Percentiles rank a stretch among this genome's conserved stretches.
Conservation (phyloP, 169 alveolate genomes). For the Plasmodium vivax region DNA sequence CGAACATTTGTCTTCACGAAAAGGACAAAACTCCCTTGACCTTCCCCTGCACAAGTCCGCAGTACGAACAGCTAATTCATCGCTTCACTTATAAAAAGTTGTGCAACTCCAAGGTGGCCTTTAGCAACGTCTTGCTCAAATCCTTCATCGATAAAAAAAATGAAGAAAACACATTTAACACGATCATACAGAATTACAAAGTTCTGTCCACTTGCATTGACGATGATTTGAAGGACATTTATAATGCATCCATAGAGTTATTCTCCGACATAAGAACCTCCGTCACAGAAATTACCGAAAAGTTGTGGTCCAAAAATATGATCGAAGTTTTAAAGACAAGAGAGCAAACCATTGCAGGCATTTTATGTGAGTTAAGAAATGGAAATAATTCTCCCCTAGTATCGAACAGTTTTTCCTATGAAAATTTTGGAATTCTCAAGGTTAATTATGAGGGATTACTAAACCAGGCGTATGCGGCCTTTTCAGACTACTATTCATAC, state of each 20-base stretch:
- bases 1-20: conserved; percentile 52
- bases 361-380: conserved; percentile 68
- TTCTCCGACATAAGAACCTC: conserved; percentile 35
- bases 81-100: conserved; percentile 47
- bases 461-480: conserved; percentile 45
- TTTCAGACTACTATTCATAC: conserved; percentile 53
- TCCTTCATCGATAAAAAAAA: conserved; percentile 50
- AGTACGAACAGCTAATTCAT: conserved; percentile 52
- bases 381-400: conserved; percentile 28
- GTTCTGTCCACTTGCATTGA: conserved; percentile 39
- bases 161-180: conserved; percentile 37
- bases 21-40: conserved; percentile 40
- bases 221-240: conserved; percentile 42
- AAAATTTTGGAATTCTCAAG: conserved; percentile 46
- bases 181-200: conserved; percentile 17
- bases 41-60: conserved; percentile 45
- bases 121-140: conserved; percentile 33
- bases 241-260: conserved; percentile 10
- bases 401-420: conserved; percentile 27
- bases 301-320: conserved; percentile 46
- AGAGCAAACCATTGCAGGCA: conserved; percentile 41
- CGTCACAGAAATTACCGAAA: conserved; percentile 27
- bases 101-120: conserved; percentile 51
- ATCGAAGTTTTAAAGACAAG: conserved; percentile 61
- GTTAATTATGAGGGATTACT: conserved; percentile 27